Percentiles rank a stretch among this genome's conserved stretches.
Conservation (phyloP, 1,139 yeast genomes). For the Hemisphaericaspora xylofermentans region DNA sequence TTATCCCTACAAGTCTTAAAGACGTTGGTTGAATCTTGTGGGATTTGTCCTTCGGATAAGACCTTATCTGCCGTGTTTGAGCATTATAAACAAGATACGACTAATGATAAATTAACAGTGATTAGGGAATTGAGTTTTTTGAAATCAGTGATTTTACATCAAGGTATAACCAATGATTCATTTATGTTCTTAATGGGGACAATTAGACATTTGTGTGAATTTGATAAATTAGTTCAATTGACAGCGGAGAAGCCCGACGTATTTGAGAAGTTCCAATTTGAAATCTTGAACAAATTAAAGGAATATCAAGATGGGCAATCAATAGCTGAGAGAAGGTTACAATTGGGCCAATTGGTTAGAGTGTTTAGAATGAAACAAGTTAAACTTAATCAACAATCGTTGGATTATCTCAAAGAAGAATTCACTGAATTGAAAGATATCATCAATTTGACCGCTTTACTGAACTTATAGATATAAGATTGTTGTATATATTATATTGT, state of each 20-base stretch:
- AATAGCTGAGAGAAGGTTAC: slow-evolving; percentile 8
- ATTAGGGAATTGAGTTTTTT: slow-evolving; percentile 27
- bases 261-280: slow-evolving; percentile 16
- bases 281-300: slow-evolving; percentile 3
- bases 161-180: slow-evolving; percentile 18
- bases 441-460: background rate
- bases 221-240: slow-evolving; percentile 31
- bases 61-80: slow-evolving; percentile 25
- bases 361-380: slow-evolving; percentile 6
- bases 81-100: slow-evolving; percentile 9
- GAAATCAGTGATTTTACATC: slow-evolving; percentile 33
- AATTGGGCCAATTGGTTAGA: slow-evolving; percentile 11
- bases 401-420: slow-evolving; percentile 4
- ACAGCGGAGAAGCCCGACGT: slow-evolving; percentile 11
- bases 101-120: slow-evolving; percentile 6
- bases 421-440: background rate
- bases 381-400: slow-evolving; percentile 5
- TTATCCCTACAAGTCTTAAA: slow-evolving; percentile 21
- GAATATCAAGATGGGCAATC: background rate
- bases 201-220: slow-evolving; percentile 26
- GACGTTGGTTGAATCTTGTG: slow-evolving; percentile 18
- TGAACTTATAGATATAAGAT: background rate
- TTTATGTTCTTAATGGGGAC: slow-evolving; percentile 25
- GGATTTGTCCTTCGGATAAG: slow-evolving; percentile 25
- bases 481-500: background rate